Base-by-base conservation (phyloP, 371 early-diverging fungal genomes). In the Rhizomucor pusillus region DNA sequence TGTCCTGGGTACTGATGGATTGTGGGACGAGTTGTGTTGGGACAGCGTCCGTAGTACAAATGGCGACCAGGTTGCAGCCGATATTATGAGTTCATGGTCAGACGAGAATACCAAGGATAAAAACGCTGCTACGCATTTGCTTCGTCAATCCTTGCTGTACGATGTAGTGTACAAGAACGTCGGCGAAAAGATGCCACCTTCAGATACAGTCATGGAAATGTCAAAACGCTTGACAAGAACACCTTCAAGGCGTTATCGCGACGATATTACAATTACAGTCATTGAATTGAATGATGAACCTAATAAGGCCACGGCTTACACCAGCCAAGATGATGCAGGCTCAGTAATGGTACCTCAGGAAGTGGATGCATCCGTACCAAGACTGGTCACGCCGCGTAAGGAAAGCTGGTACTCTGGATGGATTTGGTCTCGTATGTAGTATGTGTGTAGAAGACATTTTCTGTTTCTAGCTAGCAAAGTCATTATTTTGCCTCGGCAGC, bases 231-330 rank as follows among this genome's bases (percentile, higher is more conserved):
- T 78, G 47, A 74, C 78, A 0, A 53, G 73, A 25, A 50, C 60
- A 20, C 78, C 75, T 13, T 78, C 78, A 35, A 82, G 98, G 39
- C 64, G 82, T n/a, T 92, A 84, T 64, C 80, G 97, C 11, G 98
- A 98, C 67, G 98, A 98, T 61, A 92, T 98, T 47, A 96, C 97
- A 0, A 91, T 94, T 20, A 88, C 86, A 22, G 91, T 98, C 3
- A 73, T 95, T 22, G 87, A 89, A 39, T 83, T 97, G 43, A 69
- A 69, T 16, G 54, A 50, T 12, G 34, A 41, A 25, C 7, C 29
- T 29, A 7, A 7, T 7, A 44, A 52, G 5, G 50, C 36, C 0
- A 44, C 53, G n/a, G 51, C 51, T 7, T 19, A 20, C 6, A 41
- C 22, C 6, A 50, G 48, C 6, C 53, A 49, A 13, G 58, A 60